These are phyloP conservation scores for Irpex sp. DNA, from an alignment of 1,284 basidiomycete species.

Conservation along the genomic window DNA sequence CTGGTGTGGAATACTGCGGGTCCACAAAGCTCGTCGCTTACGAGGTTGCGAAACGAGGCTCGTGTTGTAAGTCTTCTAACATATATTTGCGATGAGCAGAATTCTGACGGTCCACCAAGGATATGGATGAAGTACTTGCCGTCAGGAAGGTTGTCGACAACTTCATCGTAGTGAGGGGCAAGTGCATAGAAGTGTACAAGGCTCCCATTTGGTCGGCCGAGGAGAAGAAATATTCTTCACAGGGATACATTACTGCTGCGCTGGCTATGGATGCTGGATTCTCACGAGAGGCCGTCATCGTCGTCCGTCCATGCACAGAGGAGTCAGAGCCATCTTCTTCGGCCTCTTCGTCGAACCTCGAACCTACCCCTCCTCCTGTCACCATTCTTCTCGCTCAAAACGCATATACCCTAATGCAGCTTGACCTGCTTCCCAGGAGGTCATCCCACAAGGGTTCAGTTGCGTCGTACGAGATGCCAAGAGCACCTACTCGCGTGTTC, in stretches of 20 bases:
- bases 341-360: background rate
- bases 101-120: slow-evolving; percentile 1
- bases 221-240: background rate
- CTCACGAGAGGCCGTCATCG: slow-evolving; percentile 26
- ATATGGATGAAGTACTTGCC: slow-evolving; percentile 22
- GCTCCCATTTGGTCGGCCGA: slow-evolving; percentile 23
- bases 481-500: slow-evolving; percentile 19
- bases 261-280: slow-evolving; percentile 6
- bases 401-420: background rate
- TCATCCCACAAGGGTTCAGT: background rate
- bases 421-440: background rate
- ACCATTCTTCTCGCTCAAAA: background rate
- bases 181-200: slow-evolving; percentile 24
- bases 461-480: slow-evolving; percentile 25
- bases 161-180: slow-evolving; percentile 28
- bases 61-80: slow-evolving; percentile 1
- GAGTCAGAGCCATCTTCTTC: background rate
- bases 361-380: background rate
- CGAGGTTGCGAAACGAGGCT: slow-evolving; percentile 13
- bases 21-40: slow-evolving; percentile 9
- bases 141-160: slow-evolving; percentile 28
- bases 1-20: slow-evolving; percentile 19
- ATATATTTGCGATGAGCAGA: background rate
- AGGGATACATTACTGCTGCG: background rate
- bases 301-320: slow-evolving; percentile 16